A percentile compares a stretch with the other conserved stretches of the same genome.
Evolutionary conservation across 2,329 filamentous ascomycete species (phyloP).

Genomic region (Aspergillus novoparasiticus): DNA sequence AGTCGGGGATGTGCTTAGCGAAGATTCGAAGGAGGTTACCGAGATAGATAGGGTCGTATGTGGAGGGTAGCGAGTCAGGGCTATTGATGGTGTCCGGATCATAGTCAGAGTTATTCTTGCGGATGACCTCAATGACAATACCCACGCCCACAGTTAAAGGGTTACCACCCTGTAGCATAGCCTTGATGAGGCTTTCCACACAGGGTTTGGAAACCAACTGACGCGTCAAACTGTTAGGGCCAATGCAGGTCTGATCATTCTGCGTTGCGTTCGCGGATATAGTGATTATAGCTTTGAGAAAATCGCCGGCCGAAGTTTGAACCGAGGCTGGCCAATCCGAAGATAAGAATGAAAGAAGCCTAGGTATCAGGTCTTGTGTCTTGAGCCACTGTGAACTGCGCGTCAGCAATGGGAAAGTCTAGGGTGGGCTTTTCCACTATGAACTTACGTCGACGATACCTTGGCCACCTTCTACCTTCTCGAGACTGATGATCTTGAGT

Average conservation of each 20-base stretch:
- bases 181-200: slow-evolving; percentile 78
- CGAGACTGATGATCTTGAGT: slow-evolving; percentile 93
- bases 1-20: slow-evolving; percentile 86
- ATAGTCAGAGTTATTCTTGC: slow-evolving; percentile 99
- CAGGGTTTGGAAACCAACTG: slow-evolving; percentile 88
- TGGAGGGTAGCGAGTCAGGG: slow-evolving; percentile 76
- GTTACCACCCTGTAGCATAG: slow-evolving; percentile 93
- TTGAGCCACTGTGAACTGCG: slow-evolving; percentile 74
- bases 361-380: slow-evolving; percentile 82
- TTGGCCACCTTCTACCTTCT: slow-evolving; percentile 86
- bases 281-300: slow-evolving; percentile 97
- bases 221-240: slow-evolving; percentile 92
- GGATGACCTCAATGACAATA: slow-evolving; percentile 96
- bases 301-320: slow-evolving; percentile 95
- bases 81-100: slow-evolving; percentile 84
- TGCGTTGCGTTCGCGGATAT: slow-evolving; percentile 98
- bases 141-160: slow-evolving; percentile 94
- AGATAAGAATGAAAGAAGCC: slow-evolving; percentile 81
- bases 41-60: slow-evolving; percentile 91
- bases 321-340: slow-evolving; percentile 85
- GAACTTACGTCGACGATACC: slow-evolving; percentile 84
- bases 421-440: neutral
- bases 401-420: slow-evolving; percentile 7
- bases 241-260: slow-evolving; percentile 98
- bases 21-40: slow-evolving; percentile 88